Base-by-base conservation (phyloP, 331 rosid species). In the Rosa hybrid region DNA sequence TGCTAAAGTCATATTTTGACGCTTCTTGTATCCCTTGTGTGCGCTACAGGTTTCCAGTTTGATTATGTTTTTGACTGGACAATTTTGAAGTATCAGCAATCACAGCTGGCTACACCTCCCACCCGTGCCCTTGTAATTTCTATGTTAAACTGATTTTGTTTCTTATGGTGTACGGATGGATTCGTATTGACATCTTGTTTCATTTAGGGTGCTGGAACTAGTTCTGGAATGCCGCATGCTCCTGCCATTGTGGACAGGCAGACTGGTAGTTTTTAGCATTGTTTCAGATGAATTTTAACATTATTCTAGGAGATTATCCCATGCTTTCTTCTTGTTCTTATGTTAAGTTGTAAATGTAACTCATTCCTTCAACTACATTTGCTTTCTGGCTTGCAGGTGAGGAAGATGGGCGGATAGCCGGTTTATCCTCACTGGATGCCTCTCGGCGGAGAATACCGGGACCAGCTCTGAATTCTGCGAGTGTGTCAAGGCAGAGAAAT, bases 11-110 rank as follows among this genome's bases (percentile, higher is more conserved):
- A 21, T 51, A 34, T 74, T 70, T 57, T 72, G 51, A 45, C 68
- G 4, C 17, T 34, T 63, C 30, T 20, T 81, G 25, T 41, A 21
- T 53, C 1, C 76, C 7, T 72, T 82, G 79, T 54, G 53, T 67
- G 79, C 63, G 72, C 54, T 78, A 67, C 87, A 96, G 99, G 99
- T 77, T 96, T 96, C 85, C 99, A 92, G 90, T 93, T 96, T 82
- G 99, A 96, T 87, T 93, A 96, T 76, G 99, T 96, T 72, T 96
- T 96, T 89, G 99, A 95, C 80, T 95, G 99, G 99, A 95, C 99
- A 75, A 95, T 95, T 80, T 91, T 96, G 82, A 96, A 96, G 95
- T 93, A 96, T 86, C 99, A 96, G 85, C 99, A 96, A 77, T 93
- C 99, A 62, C 99, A 95, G 86, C 85, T 95, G 68, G 90, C 97